Conservation (phyloP, 306 rosid species). For the Medicago truncatula region DNA sequence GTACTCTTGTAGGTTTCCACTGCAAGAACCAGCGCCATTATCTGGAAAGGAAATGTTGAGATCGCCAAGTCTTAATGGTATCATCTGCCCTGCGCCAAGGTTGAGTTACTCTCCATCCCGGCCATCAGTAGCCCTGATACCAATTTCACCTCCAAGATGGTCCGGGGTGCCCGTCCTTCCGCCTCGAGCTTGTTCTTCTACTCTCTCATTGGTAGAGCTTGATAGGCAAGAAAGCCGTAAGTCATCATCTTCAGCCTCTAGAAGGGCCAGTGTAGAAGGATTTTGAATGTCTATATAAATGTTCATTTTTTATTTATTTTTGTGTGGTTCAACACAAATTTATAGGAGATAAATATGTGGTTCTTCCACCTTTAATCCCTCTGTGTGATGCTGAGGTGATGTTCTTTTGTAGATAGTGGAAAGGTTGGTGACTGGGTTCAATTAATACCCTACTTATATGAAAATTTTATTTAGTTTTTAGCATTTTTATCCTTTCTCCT, state of each 20-base stretch:
- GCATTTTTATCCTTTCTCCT: slow-evolving; percentile 24
- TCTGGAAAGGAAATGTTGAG: slow-evolving; percentile 74
- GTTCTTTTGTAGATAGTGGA: slow-evolving; percentile 77
- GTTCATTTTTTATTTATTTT: slow-evolving; percentile 47
- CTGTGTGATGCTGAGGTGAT: slow-evolving; percentile 56
- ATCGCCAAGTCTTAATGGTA: slow-evolving; percentile 92
- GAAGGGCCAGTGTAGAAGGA: slow-evolving; percentile 89
- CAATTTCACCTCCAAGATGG: slow-evolving; percentile 75
- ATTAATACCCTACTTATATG: slow-evolving; percentile 48
- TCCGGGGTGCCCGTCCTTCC: slow-evolving; percentile 56
- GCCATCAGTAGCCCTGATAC: slow-evolving; percentile 56
- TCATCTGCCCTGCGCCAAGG: slow-evolving; percentile 67
- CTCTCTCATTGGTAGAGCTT: slow-evolving; percentile 72
- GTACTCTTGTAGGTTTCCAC: slow-evolving; percentile 81
- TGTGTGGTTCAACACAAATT: slow-evolving; percentile 75
- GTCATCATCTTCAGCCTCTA: slow-evolving; percentile 70
- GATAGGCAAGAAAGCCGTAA: slow-evolving; percentile 80
- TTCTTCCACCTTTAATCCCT: slow-evolving; percentile 59
- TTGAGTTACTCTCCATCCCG: slow-evolving; percentile 81
- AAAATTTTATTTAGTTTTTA: slow-evolving; percentile 33
- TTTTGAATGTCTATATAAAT: slow-evolving; percentile 80
- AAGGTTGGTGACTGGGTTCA: slow-evolving; percentile 49
- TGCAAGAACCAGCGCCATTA: slow-evolving; percentile 76
- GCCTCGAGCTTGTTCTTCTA: slow-evolving; percentile 72
- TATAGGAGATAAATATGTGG: slow-evolving; percentile 78